phyloP scores from a whole-genome alignment of 78 protist species.

The Chrysochromulina parva region DNA sequence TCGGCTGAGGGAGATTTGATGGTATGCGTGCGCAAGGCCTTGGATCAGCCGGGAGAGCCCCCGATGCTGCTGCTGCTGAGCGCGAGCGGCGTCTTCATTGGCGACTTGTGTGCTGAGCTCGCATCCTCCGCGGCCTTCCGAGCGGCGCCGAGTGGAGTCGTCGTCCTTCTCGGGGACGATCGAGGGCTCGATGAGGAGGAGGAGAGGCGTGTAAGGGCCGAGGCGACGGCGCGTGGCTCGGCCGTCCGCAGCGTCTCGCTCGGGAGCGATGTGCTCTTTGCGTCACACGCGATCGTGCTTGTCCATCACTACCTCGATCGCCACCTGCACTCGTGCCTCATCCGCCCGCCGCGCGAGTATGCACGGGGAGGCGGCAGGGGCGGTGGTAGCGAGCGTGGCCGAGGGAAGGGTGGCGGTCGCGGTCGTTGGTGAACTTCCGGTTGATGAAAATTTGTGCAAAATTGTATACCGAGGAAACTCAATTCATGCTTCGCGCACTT shows the following conservation, averaged over 20 bases:
- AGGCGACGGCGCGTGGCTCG: too few species aligned
- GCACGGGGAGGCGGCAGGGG: too few species aligned
- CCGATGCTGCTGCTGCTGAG: neutral
- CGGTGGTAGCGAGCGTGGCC: too few species aligned
- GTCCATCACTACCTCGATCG: neutral
- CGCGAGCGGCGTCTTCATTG: neutral
- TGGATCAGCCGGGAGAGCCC: too few species aligned
- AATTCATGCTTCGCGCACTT: too few species aligned
- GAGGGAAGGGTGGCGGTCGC: too few species aligned
- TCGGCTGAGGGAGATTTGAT: neutral
- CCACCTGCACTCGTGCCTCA: neutral
- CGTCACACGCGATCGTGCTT: neutral
- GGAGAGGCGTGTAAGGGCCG: neutral
- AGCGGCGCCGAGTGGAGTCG: neutral
- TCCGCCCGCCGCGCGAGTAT: neutral
- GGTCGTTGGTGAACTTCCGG: too few species aligned
- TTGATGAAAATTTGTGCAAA: too few species aligned
- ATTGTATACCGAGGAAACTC: too few species aligned
- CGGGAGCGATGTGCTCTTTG: neutral
- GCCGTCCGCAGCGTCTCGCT: neutral
- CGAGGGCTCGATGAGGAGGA: neutral
- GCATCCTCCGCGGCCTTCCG: neutral
- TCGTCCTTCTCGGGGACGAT: neutral
- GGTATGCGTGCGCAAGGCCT: neutral
- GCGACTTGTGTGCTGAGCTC: neutral